Evolutionary conservation across 148 eudicot species (phyloP), one percentile per base, ranked within the genome.

Genomic region (Nepenthes mirabilis): DNA sequence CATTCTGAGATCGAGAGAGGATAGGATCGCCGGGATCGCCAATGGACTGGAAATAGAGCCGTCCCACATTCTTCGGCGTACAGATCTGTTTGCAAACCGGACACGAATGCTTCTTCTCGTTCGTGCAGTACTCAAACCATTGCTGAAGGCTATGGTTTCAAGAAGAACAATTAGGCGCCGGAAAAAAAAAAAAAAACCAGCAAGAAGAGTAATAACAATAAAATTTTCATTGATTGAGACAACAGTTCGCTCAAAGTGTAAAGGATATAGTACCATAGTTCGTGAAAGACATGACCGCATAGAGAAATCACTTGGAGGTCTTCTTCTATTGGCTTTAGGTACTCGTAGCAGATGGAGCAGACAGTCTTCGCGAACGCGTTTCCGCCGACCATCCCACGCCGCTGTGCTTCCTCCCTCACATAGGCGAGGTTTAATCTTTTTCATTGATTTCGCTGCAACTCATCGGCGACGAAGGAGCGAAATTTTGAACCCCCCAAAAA

Each of bases 251-350:
- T 11, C 13, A 23, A 56, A 45, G 58, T n/a, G 43, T 3, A 53
- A 54, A 14, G 34, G 45, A 64, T 59, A 33, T 32, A 37, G 34
- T 73, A 93, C 99, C 99, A 93, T 52, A 93, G 95, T 66, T 93
- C 95, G 59, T 93, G 99, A 59, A 93, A 93, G 63, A 93, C 98
- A 65, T 93, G 99, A 55, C 99, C 96, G 65, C 99, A 93, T 36
- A 93, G 65, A 63, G 95, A 83, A 68, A 93, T 89, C 14, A 90
- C 70, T 75, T 94, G 97, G 61, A 94, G 99, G 58, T 94, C 99
- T 79, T 89, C 97, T 14, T 75, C 76, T 43, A 82, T 74, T 35
- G 99, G 99, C 40, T 89, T 94, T 33, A 94, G 85, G 65, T 94
- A 97, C 67, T 94, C 99, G 71, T 79, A 94, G 59, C 99, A 94